Conservation (phyloP, 805 yeast genomes). For the Wickerhamomyces bisporus region DNA sequence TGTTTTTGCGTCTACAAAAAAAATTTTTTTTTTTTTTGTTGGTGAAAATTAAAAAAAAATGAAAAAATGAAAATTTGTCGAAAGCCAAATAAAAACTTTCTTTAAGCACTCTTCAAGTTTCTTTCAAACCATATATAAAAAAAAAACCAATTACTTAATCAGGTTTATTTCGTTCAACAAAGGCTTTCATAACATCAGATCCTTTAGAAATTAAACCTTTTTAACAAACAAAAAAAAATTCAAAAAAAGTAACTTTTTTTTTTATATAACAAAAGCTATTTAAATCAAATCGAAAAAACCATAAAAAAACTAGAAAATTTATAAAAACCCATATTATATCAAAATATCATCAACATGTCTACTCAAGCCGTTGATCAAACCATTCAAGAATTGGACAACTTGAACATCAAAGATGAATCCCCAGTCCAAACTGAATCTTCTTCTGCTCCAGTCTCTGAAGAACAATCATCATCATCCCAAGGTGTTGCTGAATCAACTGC, state of each 20-base stretch:
- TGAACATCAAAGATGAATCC: conserved; percentile 33
- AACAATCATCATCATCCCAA: conserved; percentile 29
- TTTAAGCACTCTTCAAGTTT: neutral
- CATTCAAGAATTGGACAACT: conserved; percentile 43
- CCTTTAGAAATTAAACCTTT: neutral
- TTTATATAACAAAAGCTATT: conserved; percentile 5
- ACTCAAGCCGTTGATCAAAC: conserved; percentile 38
- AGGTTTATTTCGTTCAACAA: neutral
- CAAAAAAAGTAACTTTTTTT: conserved; percentile 1
- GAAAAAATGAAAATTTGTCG: conserved; percentile 8
- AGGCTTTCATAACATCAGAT: neutral
- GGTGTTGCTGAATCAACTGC: conserved; percentile 58
- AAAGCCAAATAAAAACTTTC: neutral
- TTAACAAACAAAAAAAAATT: neutral
- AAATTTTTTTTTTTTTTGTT: neutral
- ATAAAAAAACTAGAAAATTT: conserved; percentile 19
- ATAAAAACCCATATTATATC: conserved; percentile 6
- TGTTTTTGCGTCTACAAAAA: neutral
- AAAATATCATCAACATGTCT: conserved; percentile 25
- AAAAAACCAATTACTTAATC: conserved; percentile 4
- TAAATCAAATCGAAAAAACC: conserved; percentile 12
- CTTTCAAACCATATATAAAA: conserved; percentile 12
- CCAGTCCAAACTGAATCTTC: conserved; percentile 7
- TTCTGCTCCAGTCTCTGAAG: conserved; percentile 24
- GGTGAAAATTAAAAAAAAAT: too few relatives aligned